Evolutionary conservation across 202 grass and related monocot genomes (phyloP).

Genomic region (Panicum virgatum): DNA sequence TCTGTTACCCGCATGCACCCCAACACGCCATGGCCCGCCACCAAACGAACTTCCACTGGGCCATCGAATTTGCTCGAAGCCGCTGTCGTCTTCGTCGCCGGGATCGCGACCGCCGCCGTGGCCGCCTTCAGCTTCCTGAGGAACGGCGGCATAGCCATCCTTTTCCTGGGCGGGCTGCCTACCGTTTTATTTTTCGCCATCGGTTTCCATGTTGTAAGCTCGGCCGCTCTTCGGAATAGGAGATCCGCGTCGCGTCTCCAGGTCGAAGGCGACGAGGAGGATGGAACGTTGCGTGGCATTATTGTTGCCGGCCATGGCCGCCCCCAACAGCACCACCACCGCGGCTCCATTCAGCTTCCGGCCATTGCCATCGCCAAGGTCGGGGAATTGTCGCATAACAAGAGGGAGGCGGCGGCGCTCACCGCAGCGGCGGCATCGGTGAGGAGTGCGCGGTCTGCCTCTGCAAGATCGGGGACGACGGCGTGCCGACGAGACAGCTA

Average conservation of each 20-base stretch:
- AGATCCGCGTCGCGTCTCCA: background rate
- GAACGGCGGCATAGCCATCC: background rate
- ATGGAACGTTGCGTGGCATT: background rate
- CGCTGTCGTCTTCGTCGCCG: background rate
- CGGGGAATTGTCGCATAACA: background rate
- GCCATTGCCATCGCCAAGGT: background rate
- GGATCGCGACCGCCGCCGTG: background rate
- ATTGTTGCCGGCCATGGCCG: background rate
- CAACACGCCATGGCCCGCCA: conserved; percentile 2
- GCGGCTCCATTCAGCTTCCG: background rate
- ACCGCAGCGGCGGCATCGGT: background rate
- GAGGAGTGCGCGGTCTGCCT: conserved; percentile 53
- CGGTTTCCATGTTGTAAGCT: background rate
- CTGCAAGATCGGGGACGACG: conserved; percentile 3
- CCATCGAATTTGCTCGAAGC: background rate
- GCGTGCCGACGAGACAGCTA: conserved; percentile 34
- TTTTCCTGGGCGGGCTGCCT: background rate
- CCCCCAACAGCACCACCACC: background rate
- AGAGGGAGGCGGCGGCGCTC: too few relatives aligned
- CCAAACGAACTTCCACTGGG: background rate
- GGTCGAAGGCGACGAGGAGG: background rate
- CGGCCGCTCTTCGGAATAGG: background rate
- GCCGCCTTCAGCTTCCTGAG: background rate
- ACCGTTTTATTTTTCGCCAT: background rate
- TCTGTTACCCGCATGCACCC: background rate